phyloP scores from a whole-genome alignment of 208 protist genomes.

The Leishmania arabica region DNA sequence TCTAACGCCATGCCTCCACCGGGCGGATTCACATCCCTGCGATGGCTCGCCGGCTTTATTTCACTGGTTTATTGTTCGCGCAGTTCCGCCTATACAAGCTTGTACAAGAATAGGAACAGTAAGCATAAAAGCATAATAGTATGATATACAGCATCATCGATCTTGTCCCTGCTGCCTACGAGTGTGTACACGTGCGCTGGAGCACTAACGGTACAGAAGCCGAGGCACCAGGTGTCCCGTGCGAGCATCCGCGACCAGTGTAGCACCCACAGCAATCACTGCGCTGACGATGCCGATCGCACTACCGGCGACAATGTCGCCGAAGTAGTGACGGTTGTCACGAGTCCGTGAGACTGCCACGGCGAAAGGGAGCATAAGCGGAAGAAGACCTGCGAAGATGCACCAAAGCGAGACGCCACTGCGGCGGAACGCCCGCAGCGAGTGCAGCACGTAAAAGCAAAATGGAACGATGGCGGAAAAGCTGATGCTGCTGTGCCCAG shows the following conservation, averaged over 20 bases:
- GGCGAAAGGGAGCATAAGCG: conserved; percentile 55
- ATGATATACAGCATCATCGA: background rate
- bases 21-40: too few relatives aligned
- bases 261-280: conserved; percentile 40
- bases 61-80: too few relatives aligned
- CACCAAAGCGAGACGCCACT: conserved; percentile 46
- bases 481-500: conserved; percentile 83
- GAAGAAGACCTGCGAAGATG: conserved; percentile 40
- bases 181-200: background rate
- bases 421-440: conserved; percentile 35
- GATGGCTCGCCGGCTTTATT: too few relatives aligned
- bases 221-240: conserved; percentile 20
- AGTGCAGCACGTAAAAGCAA: conserved; percentile 75
- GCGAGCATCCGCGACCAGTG: background rate
- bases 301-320: conserved; percentile 71
- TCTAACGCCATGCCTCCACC: too few relatives aligned
- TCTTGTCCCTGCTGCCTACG: background rate
- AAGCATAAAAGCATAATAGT: too few relatives aligned
- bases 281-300: conserved; percentile 37
- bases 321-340: conserved; percentile 86
- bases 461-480: conserved; percentile 75
- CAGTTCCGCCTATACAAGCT: too few relatives aligned
- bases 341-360: conserved; percentile 74
- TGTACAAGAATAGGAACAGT: too few relatives aligned
- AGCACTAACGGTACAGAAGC: background rate